phyloP scores from a whole-genome alignment of 805 yeast genomes.

The Schizosaccharomyces lindneri region DNA sequence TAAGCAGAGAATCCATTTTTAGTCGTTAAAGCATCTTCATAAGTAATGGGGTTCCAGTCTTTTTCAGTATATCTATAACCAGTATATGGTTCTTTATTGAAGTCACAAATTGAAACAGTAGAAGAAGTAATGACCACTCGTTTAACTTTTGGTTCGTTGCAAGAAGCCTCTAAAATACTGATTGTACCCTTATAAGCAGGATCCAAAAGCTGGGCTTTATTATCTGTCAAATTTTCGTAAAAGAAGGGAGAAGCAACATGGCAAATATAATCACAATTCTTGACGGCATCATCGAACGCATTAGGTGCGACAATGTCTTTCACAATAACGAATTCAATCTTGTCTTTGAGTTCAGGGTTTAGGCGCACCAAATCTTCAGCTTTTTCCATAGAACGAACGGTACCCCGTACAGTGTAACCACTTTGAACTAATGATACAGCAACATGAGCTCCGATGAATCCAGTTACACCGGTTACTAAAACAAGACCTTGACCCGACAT shows the following conservation, averaged over 20 bases:
- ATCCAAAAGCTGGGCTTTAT: constrained; percentile 19
- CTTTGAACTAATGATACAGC: constrained; percentile 18
- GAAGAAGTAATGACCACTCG: constrained; percentile 28
- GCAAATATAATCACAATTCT: constrained; percentile 15
- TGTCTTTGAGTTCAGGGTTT: constrained; percentile 9
- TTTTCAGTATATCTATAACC: constrained; percentile 13
- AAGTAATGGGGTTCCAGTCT: constrained; percentile 17
- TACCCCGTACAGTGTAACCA: constrained; percentile 22
- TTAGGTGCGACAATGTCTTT: constrained; percentile 14
- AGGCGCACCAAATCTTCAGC: constrained; percentile 14
- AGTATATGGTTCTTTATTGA: constrained; percentile 5
- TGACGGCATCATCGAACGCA: constrained; percentile 26
- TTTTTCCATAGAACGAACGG: constrained; percentile 22
- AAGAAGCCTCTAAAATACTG: constrained; percentile 20
- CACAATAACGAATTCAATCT: constrained; percentile 13
- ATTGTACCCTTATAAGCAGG: constrained; percentile 28
- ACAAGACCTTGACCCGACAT: constrained; percentile 8
- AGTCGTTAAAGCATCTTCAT: constrained; percentile 10
- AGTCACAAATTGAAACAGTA: constrained; percentile 21
- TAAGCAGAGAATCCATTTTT: constrained; percentile 5
- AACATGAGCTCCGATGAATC: constrained; percentile 26
- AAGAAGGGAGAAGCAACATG: constrained; percentile 21
- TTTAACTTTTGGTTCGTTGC: constrained; percentile 18
- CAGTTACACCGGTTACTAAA: constrained; percentile 26
- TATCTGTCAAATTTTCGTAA: constrained; percentile 13